A percentile compares a stretch with the other conserved stretches of the same genome.
Evolutionary conservation across 495 filamentous ascomycete genomes (phyloP).

Genomic region (Viridothelium virens): DNA sequence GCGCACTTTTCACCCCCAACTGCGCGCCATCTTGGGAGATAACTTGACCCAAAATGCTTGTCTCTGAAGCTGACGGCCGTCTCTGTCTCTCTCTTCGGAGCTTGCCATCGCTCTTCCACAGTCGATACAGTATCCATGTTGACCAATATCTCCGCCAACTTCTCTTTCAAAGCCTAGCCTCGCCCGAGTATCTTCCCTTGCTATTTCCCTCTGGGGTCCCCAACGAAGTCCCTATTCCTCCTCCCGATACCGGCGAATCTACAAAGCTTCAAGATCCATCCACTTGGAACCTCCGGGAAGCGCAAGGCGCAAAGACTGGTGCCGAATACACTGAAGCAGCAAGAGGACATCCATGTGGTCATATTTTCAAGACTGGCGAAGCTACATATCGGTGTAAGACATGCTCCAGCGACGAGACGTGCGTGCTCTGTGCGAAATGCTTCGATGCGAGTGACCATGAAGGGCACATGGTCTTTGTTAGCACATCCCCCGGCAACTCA

Average conservation of each 20-base stretch:
- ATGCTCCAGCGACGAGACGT: constrained; percentile 65
- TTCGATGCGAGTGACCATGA: constrained; percentile 93
- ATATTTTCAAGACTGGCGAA: constrained; percentile 90
- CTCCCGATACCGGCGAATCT: constrained; percentile 40
- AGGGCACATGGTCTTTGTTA: constrained; percentile 83
- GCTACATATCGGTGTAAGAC: constrained; percentile 90
- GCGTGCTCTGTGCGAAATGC: constrained; percentile 48
- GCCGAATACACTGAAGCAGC: constrained; percentile 91
- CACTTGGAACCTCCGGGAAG: constrained; percentile 65
- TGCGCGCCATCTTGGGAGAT: neutral
- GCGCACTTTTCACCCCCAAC: neutral
- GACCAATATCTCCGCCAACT: constrained; percentile 60
- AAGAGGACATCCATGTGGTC: constrained; percentile 89
- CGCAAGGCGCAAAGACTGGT: constrained; percentile 86
- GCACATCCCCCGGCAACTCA: constrained; percentile 76
- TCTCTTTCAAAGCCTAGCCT: constrained; percentile 79
- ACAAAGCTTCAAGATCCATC: neutral
- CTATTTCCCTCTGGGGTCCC: constrained; percentile 67
- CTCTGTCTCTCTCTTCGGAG: constrained; percentile 65
- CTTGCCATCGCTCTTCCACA: constrained; percentile 57
- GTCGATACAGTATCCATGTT: constrained; percentile 65
- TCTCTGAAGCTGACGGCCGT: constrained; percentile 5
- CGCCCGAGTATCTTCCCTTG: constrained; percentile 61
- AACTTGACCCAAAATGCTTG: neutral
- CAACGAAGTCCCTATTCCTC: constrained; percentile 27